Evolutionary conservation across 75 land plant species (phyloP).

Genomic region (Ceratopteris richardii): DNA sequence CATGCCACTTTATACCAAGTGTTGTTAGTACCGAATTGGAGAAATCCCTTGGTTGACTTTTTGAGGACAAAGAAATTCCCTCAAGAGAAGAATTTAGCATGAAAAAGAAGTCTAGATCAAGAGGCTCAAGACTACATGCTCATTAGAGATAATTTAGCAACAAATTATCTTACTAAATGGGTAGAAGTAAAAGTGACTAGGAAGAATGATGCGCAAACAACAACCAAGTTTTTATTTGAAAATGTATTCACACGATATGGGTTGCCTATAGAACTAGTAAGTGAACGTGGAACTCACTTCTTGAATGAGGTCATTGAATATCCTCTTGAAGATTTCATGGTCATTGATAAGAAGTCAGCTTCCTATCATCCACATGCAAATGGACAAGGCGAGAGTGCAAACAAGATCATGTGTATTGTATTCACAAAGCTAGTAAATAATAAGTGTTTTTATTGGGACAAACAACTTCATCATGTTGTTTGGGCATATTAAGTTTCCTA

Average conservation of each 20-base stretch:
- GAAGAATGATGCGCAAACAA: background rate
- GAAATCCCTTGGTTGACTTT: no score
- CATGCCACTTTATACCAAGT: no score
- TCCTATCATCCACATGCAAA: slow-evolving; percentile 7
- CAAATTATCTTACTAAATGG: slow-evolving; percentile 2
- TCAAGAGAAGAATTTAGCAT: no score
- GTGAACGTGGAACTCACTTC: slow-evolving; percentile 2
- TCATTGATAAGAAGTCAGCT: background rate
- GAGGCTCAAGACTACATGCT: no score
- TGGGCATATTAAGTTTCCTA: no score
- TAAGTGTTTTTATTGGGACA: no score
- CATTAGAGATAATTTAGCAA: no score
- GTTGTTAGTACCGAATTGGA: no score
- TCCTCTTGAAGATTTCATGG: background rate
- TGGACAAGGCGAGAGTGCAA: background rate
- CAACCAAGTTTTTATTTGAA: background rate
- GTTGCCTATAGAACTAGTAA: background rate
- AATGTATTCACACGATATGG: slow-evolving; percentile 3
- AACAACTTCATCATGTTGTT: no score
- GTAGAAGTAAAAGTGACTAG: background rate
- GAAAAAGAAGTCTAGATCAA: no score
- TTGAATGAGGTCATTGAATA: background rate
- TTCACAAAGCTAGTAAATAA: background rate
- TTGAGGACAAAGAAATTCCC: no score
- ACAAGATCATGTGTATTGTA: background rate